A percentile compares a stretch with the other conserved stretches of the same genome.
Evolutionary conservation across 768 basidiomycete genomes (phyloP).

Genomic region (Paxillus involutus): DNA sequence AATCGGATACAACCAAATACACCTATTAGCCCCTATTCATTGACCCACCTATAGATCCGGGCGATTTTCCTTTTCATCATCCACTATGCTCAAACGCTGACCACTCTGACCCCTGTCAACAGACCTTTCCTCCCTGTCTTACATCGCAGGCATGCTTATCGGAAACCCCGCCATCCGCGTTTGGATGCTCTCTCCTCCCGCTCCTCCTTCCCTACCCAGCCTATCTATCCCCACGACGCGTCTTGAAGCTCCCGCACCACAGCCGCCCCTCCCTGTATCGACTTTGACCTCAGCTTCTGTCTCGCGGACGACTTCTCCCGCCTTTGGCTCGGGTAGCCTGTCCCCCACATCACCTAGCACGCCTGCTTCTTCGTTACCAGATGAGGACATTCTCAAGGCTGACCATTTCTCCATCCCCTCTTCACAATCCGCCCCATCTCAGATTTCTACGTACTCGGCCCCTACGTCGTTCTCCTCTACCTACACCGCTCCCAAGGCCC

Average conservation of each 20-base stretch:
- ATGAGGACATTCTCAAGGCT: slow-evolving; percentile 19
- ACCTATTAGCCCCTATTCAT: slow-evolving; percentile 5
- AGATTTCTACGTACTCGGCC: background rate
- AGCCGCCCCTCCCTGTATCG: background rate
- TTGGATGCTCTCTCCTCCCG: slow-evolving; percentile 43
- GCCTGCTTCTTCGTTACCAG: slow-evolving; percentile 25
- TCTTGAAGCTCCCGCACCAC: slow-evolving; percentile 16
- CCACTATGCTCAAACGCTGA: background rate
- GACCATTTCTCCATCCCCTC: background rate
- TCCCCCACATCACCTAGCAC: slow-evolving; percentile 45
- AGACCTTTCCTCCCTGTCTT: slow-evolving; percentile 81
- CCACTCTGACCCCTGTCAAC: background rate
- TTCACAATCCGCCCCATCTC: slow-evolving; percentile 31
- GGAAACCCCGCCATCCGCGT: slow-evolving; percentile 81
- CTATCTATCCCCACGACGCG: slow-evolving; percentile 28
- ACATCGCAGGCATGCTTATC: slow-evolving; percentile 77
- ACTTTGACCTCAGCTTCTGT: slow-evolving; percentile 1
- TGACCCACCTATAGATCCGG: background rate
- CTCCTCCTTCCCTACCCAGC: slow-evolving; percentile 2
- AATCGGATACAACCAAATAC: background rate
- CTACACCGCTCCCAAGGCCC: slow-evolving; percentile 44
- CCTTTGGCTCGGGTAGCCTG: slow-evolving; percentile 35
- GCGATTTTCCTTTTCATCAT: no score
- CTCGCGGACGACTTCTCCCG: slow-evolving; percentile 20
- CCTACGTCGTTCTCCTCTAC: background rate